phyloP scores from a whole-genome alignment of 1,284 basidiomycete genomes.

The Rhodotorula sp. region DNA sequence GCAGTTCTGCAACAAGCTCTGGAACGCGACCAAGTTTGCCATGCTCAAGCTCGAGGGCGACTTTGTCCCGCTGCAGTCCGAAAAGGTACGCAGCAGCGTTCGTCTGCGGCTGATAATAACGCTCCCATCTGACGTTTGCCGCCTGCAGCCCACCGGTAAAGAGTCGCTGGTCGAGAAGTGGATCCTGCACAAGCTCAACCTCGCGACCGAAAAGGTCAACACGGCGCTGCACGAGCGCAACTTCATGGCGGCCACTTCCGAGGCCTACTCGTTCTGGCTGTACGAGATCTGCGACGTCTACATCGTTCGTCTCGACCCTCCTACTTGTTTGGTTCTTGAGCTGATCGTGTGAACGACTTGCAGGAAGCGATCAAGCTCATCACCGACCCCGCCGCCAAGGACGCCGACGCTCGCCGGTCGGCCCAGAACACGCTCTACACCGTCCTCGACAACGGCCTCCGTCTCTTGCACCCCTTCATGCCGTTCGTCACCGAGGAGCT shows the following conservation, averaged over 20 bases:
- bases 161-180: slow-evolving; percentile 93
- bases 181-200: slow-evolving; percentile 92
- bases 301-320: slow-evolving; percentile 61
- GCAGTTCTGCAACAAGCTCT: slow-evolving; percentile 98
- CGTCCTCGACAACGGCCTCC: slow-evolving; percentile 85
- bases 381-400: slow-evolving; percentile 61
- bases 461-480: slow-evolving; percentile 96
- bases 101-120: neutral
- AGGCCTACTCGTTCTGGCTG: slow-evolving; percentile 92
- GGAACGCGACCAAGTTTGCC: slow-evolving; percentile 98
- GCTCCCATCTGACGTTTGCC: neutral
- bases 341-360: neutral
- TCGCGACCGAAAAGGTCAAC: slow-evolving; percentile 75
- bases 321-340: slow-evolving; percentile 45
- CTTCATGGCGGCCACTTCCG: slow-evolving; percentile 86
- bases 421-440: slow-evolving; percentile 96
- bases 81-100: slow-evolving; percentile 59
- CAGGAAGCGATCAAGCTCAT: slow-evolving; percentile 38
- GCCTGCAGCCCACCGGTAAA: slow-evolving; percentile 70
- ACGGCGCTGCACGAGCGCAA: slow-evolving; percentile 73
- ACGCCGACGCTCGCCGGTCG: slow-evolving; percentile 68
- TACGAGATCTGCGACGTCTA: slow-evolving; percentile 99
- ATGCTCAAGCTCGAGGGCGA: slow-evolving; percentile 85
- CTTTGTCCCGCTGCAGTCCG: slow-evolving; percentile 70
- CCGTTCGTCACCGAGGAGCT: slow-evolving; percentile 98